Evolutionary conservation across 257 asterid genomes (phyloP).

Genomic region (Solanum etuberosum): DNA sequence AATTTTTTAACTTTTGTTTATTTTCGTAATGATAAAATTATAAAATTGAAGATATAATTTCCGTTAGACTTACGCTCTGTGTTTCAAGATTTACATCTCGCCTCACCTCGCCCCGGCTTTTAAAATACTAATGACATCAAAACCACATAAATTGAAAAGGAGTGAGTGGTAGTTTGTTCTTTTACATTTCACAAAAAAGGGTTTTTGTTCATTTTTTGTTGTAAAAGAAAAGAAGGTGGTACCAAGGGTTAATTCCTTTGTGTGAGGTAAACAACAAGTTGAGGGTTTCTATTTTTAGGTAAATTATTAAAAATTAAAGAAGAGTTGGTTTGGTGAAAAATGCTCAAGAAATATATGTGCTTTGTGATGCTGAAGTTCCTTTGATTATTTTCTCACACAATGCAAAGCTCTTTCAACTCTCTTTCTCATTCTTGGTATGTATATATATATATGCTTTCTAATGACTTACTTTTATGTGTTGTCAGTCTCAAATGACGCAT

Average conservation of each 20-base stretch:
- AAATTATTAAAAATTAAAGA: not conserved
- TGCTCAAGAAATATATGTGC: not conserved
- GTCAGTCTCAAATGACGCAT: too few relatives aligned
- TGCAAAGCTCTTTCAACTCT: constrained; percentile 62
- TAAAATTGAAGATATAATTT: too few relatives aligned
- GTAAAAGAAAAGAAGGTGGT: not conserved
- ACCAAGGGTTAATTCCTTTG: not conserved
- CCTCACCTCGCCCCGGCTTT: too few relatives aligned
- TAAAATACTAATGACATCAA: too few relatives aligned
- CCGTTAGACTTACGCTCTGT: too few relatives aligned
- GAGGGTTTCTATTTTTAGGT: constrained; percentile 42
- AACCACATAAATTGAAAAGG: too few relatives aligned
- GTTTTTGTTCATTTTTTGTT: not conserved
- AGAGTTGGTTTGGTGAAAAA: not conserved
- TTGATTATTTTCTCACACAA: constrained; percentile 59
- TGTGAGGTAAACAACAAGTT: not conserved
- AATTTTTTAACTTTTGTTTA: too few relatives aligned
- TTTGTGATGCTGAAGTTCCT: constrained; percentile 10
- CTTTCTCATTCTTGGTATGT: constrained; percentile 50
- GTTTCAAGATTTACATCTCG: too few relatives aligned
- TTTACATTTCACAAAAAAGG: not conserved
- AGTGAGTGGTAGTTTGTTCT: not conserved
- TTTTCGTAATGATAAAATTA: too few relatives aligned
- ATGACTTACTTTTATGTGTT: not conserved
- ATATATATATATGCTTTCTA: not conserved